Percentiles rank a stretch among this genome's conserved stretches.
phyloP scores from a whole-genome alignment of 805 yeast genomes.

The Candida boidinii region DNA sequence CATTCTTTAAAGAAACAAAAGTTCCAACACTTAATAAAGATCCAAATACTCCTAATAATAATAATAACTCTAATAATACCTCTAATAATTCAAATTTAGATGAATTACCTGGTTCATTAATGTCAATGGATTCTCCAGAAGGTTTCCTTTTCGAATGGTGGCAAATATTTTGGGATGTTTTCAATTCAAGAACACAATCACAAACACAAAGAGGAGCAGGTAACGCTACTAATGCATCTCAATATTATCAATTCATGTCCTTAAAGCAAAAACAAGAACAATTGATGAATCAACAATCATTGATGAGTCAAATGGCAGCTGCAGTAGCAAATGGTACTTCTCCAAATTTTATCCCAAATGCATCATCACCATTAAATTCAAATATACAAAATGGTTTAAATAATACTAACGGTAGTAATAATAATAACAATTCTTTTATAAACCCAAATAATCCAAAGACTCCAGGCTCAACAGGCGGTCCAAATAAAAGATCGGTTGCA shows the following conservation, averaged over 20 bases:
- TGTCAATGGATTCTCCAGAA: constrained; percentile 74
- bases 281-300: constrained; percentile 25
- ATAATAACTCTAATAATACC: constrained; percentile 1
- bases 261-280: constrained; percentile 54
- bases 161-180: constrained; percentile 93
- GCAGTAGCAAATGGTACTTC: no score
- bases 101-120: constrained; percentile 39
- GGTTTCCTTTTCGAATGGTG: constrained; percentile 93
- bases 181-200: constrained; percentile 67
- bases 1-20: constrained; percentile 72
- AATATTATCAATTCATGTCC: constrained; percentile 58
- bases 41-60: neutral
- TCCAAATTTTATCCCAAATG: constrained; percentile 2
- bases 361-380: constrained; percentile 7
- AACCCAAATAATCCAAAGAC: no score
- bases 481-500: constrained; percentile 5
- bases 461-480: no score
- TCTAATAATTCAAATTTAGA: constrained; percentile 7
- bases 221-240: constrained; percentile 55
- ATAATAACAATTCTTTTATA: no score
- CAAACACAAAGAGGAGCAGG: no score
- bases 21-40: constrained; percentile 37
- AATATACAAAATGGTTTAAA: no score
- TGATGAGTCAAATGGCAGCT: constrained; percentile 19
- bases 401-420: no score